These are phyloP conservation scores for Aspergillus coremiiformis DNA, from an alignment of 495 filamentous ascomycete species.

Conservation along the genomic window DNA sequence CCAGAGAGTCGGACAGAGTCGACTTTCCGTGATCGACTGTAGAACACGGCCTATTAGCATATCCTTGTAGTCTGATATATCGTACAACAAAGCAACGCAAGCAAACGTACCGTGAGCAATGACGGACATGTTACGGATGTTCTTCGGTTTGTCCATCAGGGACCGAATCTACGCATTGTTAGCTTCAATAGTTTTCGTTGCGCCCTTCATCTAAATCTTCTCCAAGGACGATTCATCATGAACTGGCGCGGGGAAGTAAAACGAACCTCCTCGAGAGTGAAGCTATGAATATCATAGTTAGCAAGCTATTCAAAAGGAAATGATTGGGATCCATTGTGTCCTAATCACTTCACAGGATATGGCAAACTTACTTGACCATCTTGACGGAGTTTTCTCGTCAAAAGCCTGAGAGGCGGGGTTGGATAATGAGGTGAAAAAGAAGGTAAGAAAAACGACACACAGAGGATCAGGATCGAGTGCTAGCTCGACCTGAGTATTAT, in stretches of 20 bases:
- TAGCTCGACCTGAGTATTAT: constrained; percentile 41
- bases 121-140: constrained; percentile 99
- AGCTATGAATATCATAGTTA: constrained; percentile 54
- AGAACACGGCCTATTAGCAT: not conserved
- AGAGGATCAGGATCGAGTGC: constrained; percentile 41
- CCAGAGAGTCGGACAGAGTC: constrained; percentile 96
- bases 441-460: constrained; percentile 34
- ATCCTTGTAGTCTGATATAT: not conserved
- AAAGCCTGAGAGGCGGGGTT: constrained; percentile 38
- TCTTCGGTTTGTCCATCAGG: constrained; percentile 96
- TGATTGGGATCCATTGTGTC: not conserved
- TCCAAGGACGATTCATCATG: not conserved
- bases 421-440: constrained; percentile 16
- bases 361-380: constrained; percentile 95
- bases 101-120: constrained; percentile 82
- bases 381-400: constrained; percentile 69
- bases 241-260: not conserved
- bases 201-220: not conserved
- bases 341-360: not conserved
- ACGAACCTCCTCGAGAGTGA: constrained; percentile 91
- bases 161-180: constrained; percentile 58
- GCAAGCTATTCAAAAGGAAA: constrained; percentile 7
- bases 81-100: not conserved
- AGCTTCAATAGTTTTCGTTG: constrained; percentile 1
- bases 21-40: constrained; percentile 99